Conservation (phyloP, 768 basidiomycete genomes). For the Melanogaster broomeanus region DNA sequence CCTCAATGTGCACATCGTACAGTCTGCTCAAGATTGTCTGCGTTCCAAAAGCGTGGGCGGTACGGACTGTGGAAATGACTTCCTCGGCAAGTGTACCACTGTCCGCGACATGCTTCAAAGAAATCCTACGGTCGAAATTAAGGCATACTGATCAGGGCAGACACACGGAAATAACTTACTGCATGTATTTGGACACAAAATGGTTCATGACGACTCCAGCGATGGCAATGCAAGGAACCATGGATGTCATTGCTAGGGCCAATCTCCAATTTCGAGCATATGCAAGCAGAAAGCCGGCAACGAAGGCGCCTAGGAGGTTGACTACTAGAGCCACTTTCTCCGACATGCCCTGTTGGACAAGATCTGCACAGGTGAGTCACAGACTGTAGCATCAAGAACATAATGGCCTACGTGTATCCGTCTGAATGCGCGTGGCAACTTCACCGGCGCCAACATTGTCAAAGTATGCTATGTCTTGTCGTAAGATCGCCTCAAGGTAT, state of each 20-base stretch:
- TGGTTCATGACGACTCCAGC: constrained; percentile 74
- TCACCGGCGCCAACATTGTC: too few relatives aligned
- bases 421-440: too few relatives aligned
- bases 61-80: too few relatives aligned
- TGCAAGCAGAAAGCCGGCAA: constrained; percentile 78
- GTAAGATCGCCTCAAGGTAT: too few relatives aligned
- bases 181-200: constrained; percentile 59
- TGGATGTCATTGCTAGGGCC: constrained; percentile 78
- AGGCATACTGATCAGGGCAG: neutral
- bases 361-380: constrained; percentile 44
- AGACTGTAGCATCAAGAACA: neutral
- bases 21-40: constrained; percentile 59
- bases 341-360: constrained; percentile 88
- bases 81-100: too few relatives aligned
- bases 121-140: constrained; percentile 41
- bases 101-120: constrained; percentile 75
- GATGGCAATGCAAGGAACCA: constrained; percentile 80
- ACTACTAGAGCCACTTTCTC: constrained; percentile 81
- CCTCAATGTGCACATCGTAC: constrained; percentile 64
- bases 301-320: constrained; percentile 68
- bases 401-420: constrained; percentile 59
- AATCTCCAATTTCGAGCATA: constrained; percentile 76
- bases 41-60: too few relatives aligned
- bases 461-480: too few relatives aligned
- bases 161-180: constrained; percentile 24